Conservation (phyloP, 2,329 filamentous ascomycete species). For the Emmonsiellopsis sp. region DNA sequence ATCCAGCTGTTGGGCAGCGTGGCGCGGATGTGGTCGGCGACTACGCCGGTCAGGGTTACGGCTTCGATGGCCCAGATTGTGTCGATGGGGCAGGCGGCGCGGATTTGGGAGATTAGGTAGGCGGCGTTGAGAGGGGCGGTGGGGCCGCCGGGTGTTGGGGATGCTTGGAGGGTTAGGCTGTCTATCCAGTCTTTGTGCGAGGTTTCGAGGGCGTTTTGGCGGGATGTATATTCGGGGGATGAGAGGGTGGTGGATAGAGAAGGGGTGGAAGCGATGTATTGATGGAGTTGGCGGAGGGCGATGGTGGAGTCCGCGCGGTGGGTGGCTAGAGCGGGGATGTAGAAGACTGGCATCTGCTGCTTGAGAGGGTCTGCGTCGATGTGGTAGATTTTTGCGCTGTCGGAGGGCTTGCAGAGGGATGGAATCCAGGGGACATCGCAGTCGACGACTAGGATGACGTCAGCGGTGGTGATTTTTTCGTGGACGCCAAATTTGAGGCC, state of each 20-base stretch:
- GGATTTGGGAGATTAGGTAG: constrained; percentile 49
- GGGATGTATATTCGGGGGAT: constrained; percentile 32
- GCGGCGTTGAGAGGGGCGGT: constrained; percentile 56
- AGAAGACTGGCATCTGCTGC: constrained; percentile 65
- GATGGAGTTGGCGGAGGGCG: constrained; percentile 60
- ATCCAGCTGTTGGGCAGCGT: constrained; percentile 64
- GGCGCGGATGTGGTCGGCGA: constrained; percentile 63
- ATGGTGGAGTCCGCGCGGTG: constrained; percentile 59
- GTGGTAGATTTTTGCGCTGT: constrained; percentile 52
- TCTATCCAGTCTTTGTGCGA: constrained; percentile 52
- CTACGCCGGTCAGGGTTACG: constrained; percentile 60
- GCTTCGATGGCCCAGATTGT: constrained; percentile 72
- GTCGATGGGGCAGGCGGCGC: constrained; percentile 49
- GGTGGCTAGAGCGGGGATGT: constrained; percentile 56
- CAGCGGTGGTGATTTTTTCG: constrained; percentile 63
- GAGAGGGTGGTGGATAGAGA: constrained; percentile 35
- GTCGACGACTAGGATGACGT: constrained; percentile 76
- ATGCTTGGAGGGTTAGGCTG: constrained; percentile 48
- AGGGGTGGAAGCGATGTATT: constrained; percentile 45
- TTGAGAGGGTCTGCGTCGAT: constrained; percentile 61
- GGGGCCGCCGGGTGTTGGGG: constrained; percentile 46
- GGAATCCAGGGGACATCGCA: constrained; percentile 92
- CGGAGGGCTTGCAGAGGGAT: constrained; percentile 56
- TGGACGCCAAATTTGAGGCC: constrained; percentile 68
- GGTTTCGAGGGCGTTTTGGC: constrained; percentile 48